phyloP scores from a whole-genome alignment of 352 stramenopile species.

The Pilasporangium apinafurcum region DNA sequence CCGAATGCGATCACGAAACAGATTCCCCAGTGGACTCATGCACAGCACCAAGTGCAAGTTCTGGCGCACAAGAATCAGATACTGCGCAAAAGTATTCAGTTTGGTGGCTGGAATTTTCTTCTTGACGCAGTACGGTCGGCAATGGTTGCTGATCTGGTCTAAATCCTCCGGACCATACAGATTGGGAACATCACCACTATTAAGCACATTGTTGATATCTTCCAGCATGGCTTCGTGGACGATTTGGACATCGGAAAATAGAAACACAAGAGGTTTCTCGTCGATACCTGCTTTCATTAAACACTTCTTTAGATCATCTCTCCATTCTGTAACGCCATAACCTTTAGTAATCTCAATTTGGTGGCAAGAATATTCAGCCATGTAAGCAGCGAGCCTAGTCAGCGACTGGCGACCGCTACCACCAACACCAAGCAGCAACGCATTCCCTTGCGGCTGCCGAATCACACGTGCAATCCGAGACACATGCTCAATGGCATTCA shows the following conservation, averaged over 20 bases:
- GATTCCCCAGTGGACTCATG: constrained; percentile 88
- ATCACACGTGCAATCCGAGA: constrained; percentile 80
- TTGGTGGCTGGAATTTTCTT: constrained; percentile 89
- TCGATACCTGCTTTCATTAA: constrained; percentile 90
- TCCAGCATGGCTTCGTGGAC: constrained; percentile 94
- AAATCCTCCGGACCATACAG: constrained; percentile 91
- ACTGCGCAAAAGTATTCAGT: constrained; percentile 93
- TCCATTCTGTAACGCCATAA: constrained; percentile 91
- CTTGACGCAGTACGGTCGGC: constrained; percentile 87
- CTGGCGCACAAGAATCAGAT: constrained; percentile 87
- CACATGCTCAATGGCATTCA: constrained; percentile 86
- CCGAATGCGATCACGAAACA: constrained; percentile 89
- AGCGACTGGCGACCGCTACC: constrained; percentile 90
- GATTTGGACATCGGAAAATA: constrained; percentile 95
- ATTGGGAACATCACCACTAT: constrained; percentile 93
- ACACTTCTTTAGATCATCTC: constrained; percentile 91
- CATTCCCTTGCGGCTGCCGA: constrained; percentile 85
- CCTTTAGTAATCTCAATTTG: constrained; percentile 95
- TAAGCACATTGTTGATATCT: constrained; percentile 95
- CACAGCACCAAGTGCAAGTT: constrained; percentile 92
- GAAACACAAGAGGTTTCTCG: constrained; percentile 90
- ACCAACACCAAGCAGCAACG: constrained; percentile 90
- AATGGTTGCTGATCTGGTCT: constrained; percentile 89
- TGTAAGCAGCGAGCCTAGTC: constrained; percentile 88
- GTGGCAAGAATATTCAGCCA: constrained; percentile 89